Conservation (phyloP, 441 rosid genomes). For the Populus hybrid region DNA sequence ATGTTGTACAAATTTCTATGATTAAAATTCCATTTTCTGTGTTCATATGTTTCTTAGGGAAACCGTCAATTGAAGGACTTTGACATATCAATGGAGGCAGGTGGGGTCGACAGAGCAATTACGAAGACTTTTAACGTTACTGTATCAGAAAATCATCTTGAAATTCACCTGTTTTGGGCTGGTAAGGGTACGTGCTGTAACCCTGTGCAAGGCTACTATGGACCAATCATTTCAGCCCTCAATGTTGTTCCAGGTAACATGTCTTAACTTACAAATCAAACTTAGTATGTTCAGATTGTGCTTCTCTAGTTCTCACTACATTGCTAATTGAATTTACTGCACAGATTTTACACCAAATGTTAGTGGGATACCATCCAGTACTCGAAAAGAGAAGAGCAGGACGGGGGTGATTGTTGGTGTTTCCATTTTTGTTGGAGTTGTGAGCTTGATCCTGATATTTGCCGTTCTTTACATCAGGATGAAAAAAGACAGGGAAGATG, state of each 20-base stretch:
- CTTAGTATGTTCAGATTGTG: not conserved
- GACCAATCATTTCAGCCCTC: constrained; percentile 61
- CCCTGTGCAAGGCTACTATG: constrained; percentile 49
- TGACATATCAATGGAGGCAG: constrained; percentile 35
- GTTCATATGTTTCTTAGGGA: constrained; percentile 24
- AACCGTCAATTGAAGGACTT: constrained; percentile 30
- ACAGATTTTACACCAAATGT: constrained; percentile 32
- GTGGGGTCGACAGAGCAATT: constrained; percentile 34
- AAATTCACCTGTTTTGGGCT: constrained; percentile 68
- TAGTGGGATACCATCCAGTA: constrained; percentile 25
- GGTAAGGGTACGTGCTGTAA: constrained; percentile 67
- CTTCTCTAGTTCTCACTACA: not conserved
- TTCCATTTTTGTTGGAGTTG: constrained; percentile 25
- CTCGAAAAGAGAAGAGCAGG: constrained; percentile 8
- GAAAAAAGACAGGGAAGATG: not conserved
- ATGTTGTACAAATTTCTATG: not conserved
- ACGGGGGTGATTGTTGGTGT: constrained; percentile 36
- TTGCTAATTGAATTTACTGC: not conserved
- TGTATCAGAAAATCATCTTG: constrained; percentile 49
- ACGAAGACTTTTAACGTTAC: constrained; percentile 33
- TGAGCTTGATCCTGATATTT: constrained; percentile 17
- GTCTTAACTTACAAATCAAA: not conserved
- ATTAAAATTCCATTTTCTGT: not conserved
- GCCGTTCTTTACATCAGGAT: constrained; percentile 15
- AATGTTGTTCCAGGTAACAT: constrained; percentile 32